Conservation (phyloP, 495 filamentous ascomycete genomes). For the Neurospora tetraspora region DNA sequence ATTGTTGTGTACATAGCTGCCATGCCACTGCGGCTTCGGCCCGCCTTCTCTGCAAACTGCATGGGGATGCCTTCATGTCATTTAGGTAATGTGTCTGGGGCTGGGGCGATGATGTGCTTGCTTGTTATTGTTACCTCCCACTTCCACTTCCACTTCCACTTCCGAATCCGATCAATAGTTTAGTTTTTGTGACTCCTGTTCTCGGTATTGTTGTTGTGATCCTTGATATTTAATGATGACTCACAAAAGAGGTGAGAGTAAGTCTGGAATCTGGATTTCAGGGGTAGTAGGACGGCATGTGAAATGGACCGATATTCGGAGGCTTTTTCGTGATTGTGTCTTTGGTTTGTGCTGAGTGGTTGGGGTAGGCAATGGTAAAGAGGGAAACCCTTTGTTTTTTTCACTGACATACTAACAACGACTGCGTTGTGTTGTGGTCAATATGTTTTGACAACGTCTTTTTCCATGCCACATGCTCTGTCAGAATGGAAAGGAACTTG, state of each 20-base stretch:
- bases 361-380: not conserved
- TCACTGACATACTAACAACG: not conserved
- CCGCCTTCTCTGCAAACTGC: not conserved
- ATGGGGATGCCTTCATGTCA: not conserved
- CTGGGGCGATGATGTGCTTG: not conserved
- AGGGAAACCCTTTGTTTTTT: not conserved
- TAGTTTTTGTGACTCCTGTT: not conserved
- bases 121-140: not conserved
- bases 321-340: not conserved
- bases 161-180: not conserved
- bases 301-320: not conserved
- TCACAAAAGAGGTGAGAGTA: not conserved
- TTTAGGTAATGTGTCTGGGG: not conserved
- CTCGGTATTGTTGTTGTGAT: not conserved
- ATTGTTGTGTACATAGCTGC: too few species aligned
- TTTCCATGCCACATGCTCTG: too few species aligned
- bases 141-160: not conserved
- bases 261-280: not conserved
- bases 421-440: not conserved
- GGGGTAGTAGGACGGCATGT: not conserved
- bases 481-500: not conserved
- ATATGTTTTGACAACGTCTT: not conserved
- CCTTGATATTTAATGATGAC: not conserved
- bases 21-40: not conserved
- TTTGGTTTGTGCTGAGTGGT: not conserved